A percentile compares a stretch with the other conserved stretches of the same genome.
Conservation (phyloP, 1,284 basidiomycete genomes). For the Sparassis latifolia region DNA sequence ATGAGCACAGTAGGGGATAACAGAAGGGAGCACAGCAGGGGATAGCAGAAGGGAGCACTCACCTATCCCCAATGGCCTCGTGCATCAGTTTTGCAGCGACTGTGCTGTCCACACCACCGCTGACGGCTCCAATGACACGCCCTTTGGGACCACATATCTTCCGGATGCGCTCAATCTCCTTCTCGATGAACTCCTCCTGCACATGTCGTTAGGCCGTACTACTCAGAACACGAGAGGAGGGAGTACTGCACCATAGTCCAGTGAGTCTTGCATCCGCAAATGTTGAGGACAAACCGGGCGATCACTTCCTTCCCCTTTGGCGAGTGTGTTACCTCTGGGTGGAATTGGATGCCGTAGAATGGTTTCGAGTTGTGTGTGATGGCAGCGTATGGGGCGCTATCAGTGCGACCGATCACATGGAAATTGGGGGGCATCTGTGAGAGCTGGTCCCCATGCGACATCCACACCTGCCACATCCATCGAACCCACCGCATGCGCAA, state of each 20-base stretch:
- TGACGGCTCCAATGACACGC: constrained; percentile 96
- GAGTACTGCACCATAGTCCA: constrained; percentile 86
- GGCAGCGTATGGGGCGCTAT: constrained; percentile 89
- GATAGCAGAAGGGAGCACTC: constrained; percentile 5
- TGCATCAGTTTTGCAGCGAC: constrained; percentile 99
- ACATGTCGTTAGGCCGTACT: not conserved
- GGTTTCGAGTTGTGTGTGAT: constrained; percentile 89
- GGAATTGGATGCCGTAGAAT: constrained; percentile 97
- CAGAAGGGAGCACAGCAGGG: not conserved
- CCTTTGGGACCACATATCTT: constrained; percentile 94
- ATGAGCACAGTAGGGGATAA: not conserved
- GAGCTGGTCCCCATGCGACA: constrained; percentile 98
- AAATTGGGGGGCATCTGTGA: constrained; percentile 80
- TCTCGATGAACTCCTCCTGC: constrained; percentile 95
- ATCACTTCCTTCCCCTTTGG: constrained; percentile 90
- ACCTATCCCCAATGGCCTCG: constrained; percentile 97
- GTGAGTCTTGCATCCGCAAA: constrained; percentile 77
- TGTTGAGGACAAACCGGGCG: constrained; percentile 78
- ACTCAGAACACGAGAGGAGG: constrained; percentile 1
- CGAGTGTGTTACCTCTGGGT: constrained; percentile 97
- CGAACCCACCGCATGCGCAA: not conserved
- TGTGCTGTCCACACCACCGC: constrained; percentile 96
- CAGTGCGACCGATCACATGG: constrained; percentile 83
- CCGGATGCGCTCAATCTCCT: constrained; percentile 92
- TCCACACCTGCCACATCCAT: constrained; percentile 78